Conservation (phyloP, 768 basidiomycete species). For the Lactarius tabidus region DNA sequence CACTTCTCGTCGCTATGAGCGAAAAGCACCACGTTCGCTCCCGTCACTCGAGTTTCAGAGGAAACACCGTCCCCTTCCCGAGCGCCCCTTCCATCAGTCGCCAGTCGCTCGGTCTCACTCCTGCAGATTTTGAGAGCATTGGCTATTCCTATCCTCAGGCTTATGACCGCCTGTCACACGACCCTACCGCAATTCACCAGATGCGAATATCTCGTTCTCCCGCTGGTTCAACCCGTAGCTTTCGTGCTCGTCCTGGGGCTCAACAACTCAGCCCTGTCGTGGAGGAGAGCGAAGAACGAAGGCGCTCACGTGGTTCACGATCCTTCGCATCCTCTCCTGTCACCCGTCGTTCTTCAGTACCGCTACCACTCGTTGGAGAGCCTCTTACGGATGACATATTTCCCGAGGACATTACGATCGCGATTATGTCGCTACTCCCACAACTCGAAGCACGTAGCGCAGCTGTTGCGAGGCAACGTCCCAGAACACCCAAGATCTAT, state of each 20-base stretch:
- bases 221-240: slow-evolving; percentile 22
- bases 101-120: slow-evolving; percentile 21
- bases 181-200: slow-evolving; percentile 14
- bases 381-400: slow-evolving; percentile 13
- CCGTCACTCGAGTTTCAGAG: slow-evolving; percentile 6
- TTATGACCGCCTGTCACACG: slow-evolving; percentile 17
- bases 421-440: slow-evolving; percentile 22
- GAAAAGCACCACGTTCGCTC: slow-evolving; percentile 12
- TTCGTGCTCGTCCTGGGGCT: slow-evolving; percentile 15
- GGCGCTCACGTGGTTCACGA: slow-evolving; percentile 21
- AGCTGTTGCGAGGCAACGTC: slow-evolving; percentile 8
- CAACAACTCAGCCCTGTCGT: slow-evolving; percentile 26
- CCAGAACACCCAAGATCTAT: slow-evolving; percentile 3
- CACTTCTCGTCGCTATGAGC: slow-evolving; percentile 19
- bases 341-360: slow-evolving; percentile 7
- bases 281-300: slow-evolving; percentile 24
- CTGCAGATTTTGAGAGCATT: slow-evolving; percentile 16
- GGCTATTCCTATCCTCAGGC: slow-evolving; percentile 25
- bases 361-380: neutral
- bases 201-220: slow-evolving; percentile 20
- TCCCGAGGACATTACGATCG: slow-evolving; percentile 24
- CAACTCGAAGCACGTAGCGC: slow-evolving; percentile 20
- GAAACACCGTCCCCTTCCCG: slow-evolving; percentile 24
- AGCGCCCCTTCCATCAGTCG: slow-evolving; percentile 21
- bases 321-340: slow-evolving; percentile 10